Base-by-base conservation (phyloP, 805 yeast species). In the Cyberlindnera japonica region DNA sequence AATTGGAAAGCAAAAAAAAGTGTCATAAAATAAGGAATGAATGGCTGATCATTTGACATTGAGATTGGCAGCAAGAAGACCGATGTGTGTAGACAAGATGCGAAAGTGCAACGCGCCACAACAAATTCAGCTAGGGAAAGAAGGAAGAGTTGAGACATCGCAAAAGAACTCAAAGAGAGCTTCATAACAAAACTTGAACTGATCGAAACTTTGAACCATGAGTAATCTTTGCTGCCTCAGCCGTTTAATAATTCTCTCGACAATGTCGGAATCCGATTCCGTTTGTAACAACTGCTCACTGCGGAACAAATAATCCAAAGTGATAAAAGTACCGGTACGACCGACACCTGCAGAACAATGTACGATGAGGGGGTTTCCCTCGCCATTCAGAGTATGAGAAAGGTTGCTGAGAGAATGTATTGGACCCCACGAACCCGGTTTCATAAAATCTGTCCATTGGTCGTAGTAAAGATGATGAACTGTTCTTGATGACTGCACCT, bases 281-380 rank as follows among this genome's bases (percentile, higher is more conserved):
- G 17, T 24, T 14, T 25, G 35, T 4, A 37, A 13, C 8, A 43
- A 25, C 1, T 16, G 13, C 5, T 34, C 29, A 20, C 33, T 29
- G 37, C 61, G 62, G 40, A 67, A 51, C 5, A 69, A 36, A 40
- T 64, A 72, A 53, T 86, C 93, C 28, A 83, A 62, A 0, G 88
- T 75, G 36, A 87, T 77, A 52, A 79, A 84, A 0, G 95, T 88
- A 1, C 99, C 98, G 0, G 98, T 86, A 43, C 99, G 70, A 7
- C 99, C 99, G 52, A 95, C 90, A 1, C 99, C 99, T 0, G 99
- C 98, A 4, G 96, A 87, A 55, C 99, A 91, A 60, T 93, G 98
- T 10, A 82, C 83, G 36, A 87, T 58, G 5, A 81, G 64, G 13
- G 91, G 89, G 3, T 22, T 37, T 0, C 28, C 33, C 10, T 28